Percentiles rank a stretch among this genome's conserved stretches.
phyloP scores from a whole-genome alignment of 1,284 basidiomycete genomes.

The Ustilago sp. region DNA sequence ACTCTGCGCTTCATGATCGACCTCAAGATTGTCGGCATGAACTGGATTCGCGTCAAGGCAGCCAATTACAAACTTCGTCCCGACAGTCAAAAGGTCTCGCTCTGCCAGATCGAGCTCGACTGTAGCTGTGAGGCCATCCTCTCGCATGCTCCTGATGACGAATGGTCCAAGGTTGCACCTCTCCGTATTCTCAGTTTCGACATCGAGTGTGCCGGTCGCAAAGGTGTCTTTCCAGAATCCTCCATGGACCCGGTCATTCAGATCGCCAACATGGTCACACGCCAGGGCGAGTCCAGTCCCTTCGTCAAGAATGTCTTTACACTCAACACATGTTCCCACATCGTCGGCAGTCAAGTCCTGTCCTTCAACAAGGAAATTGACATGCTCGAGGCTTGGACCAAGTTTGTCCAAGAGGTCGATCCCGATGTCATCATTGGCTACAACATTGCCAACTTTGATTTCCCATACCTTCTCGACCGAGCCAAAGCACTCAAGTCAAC shows the following conservation, averaged over 20 bases:
- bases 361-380: constrained; percentile 65
- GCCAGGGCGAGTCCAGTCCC: constrained; percentile 66
- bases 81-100: constrained; percentile 53
- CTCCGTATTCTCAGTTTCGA: constrained; percentile 69
- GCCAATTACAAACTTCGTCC: constrained; percentile 63
- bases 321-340: constrained; percentile 67
- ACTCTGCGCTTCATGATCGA: constrained; percentile 69
- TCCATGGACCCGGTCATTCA: constrained; percentile 68
- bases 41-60: constrained; percentile 64
- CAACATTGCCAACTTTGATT: constrained; percentile 69
- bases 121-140: constrained; percentile 60
- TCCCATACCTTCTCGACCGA: constrained; percentile 68
- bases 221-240: constrained; percentile 68
- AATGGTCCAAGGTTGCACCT: constrained; percentile 67
- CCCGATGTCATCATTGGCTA: constrained; percentile 69
- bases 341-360: constrained; percentile 67
- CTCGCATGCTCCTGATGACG: constrained; percentile 65
- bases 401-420: constrained; percentile 66
- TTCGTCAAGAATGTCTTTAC: constrained; percentile 69
- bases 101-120: constrained; percentile 68
- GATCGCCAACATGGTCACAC: constrained; percentile 69
- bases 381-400: constrained; percentile 67
- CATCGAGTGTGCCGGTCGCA: constrained; percentile 69
- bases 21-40: constrained; percentile 68
- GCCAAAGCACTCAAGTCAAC: constrained; percentile 66